Base-by-base conservation (phyloP, 352 stramenopile genomes). In the Globisporangium alternatum region DNA sequence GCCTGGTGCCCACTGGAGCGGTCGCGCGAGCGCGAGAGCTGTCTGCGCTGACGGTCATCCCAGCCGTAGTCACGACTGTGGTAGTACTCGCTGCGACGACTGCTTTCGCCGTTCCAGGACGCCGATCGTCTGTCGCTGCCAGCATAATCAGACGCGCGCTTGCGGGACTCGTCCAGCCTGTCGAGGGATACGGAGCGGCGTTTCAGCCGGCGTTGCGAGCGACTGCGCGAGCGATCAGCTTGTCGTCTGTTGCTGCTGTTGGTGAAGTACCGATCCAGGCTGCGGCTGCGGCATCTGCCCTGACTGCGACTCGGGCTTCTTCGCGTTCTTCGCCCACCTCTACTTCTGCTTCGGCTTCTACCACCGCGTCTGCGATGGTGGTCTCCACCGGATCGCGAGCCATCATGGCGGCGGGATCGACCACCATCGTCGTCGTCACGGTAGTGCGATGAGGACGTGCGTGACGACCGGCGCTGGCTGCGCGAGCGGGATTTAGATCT, bases 11-110 rank as follows among this genome's bases (percentile, higher is more conserved):
- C 25, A 21, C 37, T 49, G 31, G 43, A 63, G 7, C 58, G 64
- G 9, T 66, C 64, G 9, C 64, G 64, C n/a, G 57, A 66, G 21
- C 57, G 64, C 57, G 64, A 69, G 9, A 25, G 41, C 19, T 54
- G 31, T 53, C 64, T 52, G 8, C 49, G 64, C 9, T 21, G 41
- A 21, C 44, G 43, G 8, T 65, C 47, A 33, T 68, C 44, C 35
- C 44, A 37, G 17, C 31, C 13, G 31, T 47, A 33, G 51, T 62
- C 28, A 35, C 30, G 60, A 21, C 58, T 56, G 44, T 30, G 55
- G 25, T 57, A 47, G 28, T 58, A 57, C 6, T 47, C 45, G 28
- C 56, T 62, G 28, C 25, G 10, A 25, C 28, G 12, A 48, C 43
- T 48, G 19, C 43, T 48, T 35, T 37, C 56, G 12, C 39, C 43